Base-by-base conservation (phyloP, 75 land plant genomes). In the Adiantum capillusveneris region DNA sequence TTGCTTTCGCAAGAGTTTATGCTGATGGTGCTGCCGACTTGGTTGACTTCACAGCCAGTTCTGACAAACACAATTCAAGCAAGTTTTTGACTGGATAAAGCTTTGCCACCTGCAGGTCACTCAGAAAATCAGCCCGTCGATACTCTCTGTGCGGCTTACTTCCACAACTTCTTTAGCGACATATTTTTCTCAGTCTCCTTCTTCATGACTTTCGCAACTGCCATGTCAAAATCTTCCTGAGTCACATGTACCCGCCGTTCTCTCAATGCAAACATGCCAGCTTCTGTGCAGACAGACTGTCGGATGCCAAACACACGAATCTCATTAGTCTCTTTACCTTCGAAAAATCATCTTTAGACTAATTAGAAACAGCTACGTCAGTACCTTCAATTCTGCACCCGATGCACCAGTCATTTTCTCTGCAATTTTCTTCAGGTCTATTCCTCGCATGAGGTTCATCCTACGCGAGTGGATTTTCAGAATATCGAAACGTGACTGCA, bases 251-350 rank as follows among this genome's bases (percentile, higher is more conserved):
- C 89, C 44, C 97, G 86, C 42, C 97, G 75, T 67, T 92, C 97
- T 37, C 97, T 81, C 49, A 92, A 64, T 31, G 97, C 97, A 80
- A 92, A 92, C 97, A 92, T 92, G 1, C 97, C 97, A 25, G 97
- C 97, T 68, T 92, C 97, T 53, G 97, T 92, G 82, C 97, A 92
- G n/a, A 92, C 97, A 51, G 97, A 85, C 97, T 92, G 75, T 27
- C 37, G 51, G 42, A 17, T 30, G 5, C n/a, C 39, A 62, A 51
- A 17, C 49, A 46, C 7, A 39, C 42, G 13, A 39, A 39, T 9
- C 7, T 9, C 12, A 13, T 7, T 7, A 13, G 42, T 7, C 42
- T 9, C 42, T 9, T n/a, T n/a, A n/a, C n/a, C n/a, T n/a, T n/a
- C n/a, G n/a, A n/a, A n/a, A n/a, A n/a, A n/a, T n/a, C n/a, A n/a